Evolutionary conservation across 345 rosid species (phyloP).

Genomic region (Eucalyptus rudis): DNA sequence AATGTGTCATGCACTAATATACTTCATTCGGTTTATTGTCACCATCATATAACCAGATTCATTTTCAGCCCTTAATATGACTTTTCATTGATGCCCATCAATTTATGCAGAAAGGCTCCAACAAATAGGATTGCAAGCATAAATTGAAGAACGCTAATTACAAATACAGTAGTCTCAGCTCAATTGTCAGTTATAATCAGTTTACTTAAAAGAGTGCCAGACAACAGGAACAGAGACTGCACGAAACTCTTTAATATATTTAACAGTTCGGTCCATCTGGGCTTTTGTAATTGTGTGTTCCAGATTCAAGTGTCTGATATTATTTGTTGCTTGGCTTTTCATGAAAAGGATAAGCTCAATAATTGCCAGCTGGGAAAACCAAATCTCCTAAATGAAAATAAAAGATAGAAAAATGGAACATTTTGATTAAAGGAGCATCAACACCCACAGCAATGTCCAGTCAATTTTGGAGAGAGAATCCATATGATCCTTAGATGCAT

Average conservation of each 20-base stretch:
- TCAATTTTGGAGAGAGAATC: not conserved
- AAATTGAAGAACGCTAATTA: not conserved
- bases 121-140: not conserved
- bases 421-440: not conserved
- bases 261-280: not conserved
- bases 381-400: not conserved
- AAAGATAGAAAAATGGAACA: not conserved
- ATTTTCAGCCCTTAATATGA: not conserved
- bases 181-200: not conserved
- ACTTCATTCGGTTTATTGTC: not conserved
- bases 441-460: not conserved
- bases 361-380: not conserved
- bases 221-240: not conserved
- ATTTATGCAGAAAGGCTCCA: not conserved
- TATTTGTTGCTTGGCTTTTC: not conserved
- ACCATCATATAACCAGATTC: not conserved
- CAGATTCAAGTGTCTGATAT: not conserved
- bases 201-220: not conserved
- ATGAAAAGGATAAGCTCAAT: not conserved
- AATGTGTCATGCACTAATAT: not conserved
- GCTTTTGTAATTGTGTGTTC: not conserved
- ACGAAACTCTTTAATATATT: not conserved
- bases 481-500: not conserved
- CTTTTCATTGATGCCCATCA: not conserved
- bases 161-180: not conserved